A percentile compares a stretch with the other conserved stretches of the same genome.
Conservation (phyloP, 352 stramenopile species). For the Phytopythium montanum region DNA sequence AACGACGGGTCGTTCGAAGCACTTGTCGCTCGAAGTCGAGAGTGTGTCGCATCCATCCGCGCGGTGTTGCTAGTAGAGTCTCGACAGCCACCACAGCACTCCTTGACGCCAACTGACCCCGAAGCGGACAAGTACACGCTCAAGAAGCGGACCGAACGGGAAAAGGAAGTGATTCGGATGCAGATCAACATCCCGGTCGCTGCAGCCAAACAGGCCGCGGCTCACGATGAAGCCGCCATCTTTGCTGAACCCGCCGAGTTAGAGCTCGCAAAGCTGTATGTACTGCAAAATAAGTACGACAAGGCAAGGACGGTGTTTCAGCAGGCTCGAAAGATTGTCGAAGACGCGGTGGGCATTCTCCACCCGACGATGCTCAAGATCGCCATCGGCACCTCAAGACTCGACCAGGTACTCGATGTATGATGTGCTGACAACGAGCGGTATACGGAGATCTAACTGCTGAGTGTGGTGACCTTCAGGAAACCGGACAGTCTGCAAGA, state of each 20-base stretch:
- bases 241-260: slow-evolving; percentile 48
- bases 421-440: neutral
- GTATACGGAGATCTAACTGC: neutral
- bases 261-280: slow-evolving; percentile 51
- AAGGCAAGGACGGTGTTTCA: slow-evolving; percentile 39
- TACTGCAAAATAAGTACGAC: slow-evolving; percentile 49
- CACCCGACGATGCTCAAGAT: slow-evolving; percentile 65
- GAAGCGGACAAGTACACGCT: slow-evolving; percentile 51
- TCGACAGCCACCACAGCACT: neutral
- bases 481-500: slow-evolving; percentile 18
- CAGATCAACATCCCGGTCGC: slow-evolving; percentile 48
- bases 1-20: slow-evolving; percentile 26
- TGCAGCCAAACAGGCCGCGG: slow-evolving; percentile 37
- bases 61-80: slow-evolving; percentile 14
- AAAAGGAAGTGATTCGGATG: slow-evolving; percentile 55
- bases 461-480: slow-evolving; percentile 14
- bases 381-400: slow-evolving; percentile 29
- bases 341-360: slow-evolving; percentile 31
- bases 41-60: slow-evolving; percentile 29
- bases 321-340: slow-evolving; percentile 22
- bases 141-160: slow-evolving; percentile 32
- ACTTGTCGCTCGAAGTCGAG: slow-evolving; percentile 16
- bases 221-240: slow-evolving; percentile 30
- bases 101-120: slow-evolving; percentile 12
- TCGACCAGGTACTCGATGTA: slow-evolving; percentile 19